phyloP scores from a whole-genome alignment of 2,329 filamentous ascomycete genomes.

The Beauveria medogensis region DNA sequence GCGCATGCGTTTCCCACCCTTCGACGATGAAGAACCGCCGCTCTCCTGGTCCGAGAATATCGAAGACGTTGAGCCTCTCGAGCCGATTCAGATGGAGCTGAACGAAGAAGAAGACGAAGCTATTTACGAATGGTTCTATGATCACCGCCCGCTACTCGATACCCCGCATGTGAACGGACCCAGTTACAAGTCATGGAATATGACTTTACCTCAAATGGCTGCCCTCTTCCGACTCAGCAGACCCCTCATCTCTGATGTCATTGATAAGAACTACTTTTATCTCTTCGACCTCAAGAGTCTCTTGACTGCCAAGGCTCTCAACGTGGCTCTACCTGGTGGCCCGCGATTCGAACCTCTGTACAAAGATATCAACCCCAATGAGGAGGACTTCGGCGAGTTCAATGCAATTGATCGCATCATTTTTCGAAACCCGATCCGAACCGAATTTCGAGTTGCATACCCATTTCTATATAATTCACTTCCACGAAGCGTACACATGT shows the following conservation, averaged over 20 bases:
- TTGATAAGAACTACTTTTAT: constrained; percentile 96
- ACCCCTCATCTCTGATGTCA: constrained; percentile 81
- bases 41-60: constrained; percentile 98
- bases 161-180: constrained; percentile 92
- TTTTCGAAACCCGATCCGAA: constrained; percentile 89
- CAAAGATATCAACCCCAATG: constrained; percentile 97
- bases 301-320: constrained; percentile 90
- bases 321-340: constrained; percentile 94
- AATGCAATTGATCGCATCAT: constrained; percentile 99
- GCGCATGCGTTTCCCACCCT: constrained; percentile 96
- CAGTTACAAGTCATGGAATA: constrained; percentile 94
- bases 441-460: constrained; percentile 90
- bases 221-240: constrained; percentile 86
- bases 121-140: constrained; percentile 96
- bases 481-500: constrained; percentile 84
- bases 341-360: constrained; percentile 95
- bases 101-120: constrained; percentile 88
- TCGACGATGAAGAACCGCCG: constrained; percentile 96
- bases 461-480: constrained; percentile 95
- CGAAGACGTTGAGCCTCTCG: constrained; percentile 92
- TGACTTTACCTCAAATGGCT: constrained; percentile 91
- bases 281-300: constrained; percentile 95
- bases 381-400: constrained; percentile 98
- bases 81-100: constrained; percentile 97
- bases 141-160: constrained; percentile 82